Evolutionary conservation across 257 asterid genomes (phyloP).

Genomic region (Salvia rosmarinus): DNA sequence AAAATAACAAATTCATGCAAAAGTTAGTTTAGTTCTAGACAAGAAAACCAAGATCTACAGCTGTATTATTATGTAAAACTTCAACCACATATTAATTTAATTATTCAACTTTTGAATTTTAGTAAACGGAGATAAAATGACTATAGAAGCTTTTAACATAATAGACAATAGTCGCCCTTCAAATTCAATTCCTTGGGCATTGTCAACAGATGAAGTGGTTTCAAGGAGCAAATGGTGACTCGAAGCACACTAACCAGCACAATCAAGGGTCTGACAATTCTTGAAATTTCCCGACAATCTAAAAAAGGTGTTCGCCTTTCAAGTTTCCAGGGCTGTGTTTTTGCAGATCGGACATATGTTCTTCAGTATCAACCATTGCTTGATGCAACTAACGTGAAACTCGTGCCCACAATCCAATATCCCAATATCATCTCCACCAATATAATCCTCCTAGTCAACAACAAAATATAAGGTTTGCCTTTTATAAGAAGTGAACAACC

Average conservation of each 20-base stretch:
- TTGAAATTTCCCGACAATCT: background rate
- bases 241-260: background rate
- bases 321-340: constrained; percentile 59
- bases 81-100: background rate
- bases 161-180: no score
- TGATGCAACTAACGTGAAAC: constrained; percentile 74
- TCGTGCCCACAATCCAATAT: constrained; percentile 76
- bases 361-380: constrained; percentile 77
- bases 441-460: constrained; percentile 67
- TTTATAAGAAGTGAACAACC: background rate
- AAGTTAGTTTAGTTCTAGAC: no score
- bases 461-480: background rate
- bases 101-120: background rate
- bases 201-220: background rate
- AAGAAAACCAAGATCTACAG: background rate
- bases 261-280: background rate
- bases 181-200: no score
- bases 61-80: constrained; percentile 1
- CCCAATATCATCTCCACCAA: constrained; percentile 65
- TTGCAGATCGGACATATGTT: constrained; percentile 88
- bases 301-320: background rate
- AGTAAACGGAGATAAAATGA: background rate
- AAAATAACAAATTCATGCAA: no score
- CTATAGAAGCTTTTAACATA: no score
- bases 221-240: background rate